phyloP scores from a whole-genome alignment of 2,329 filamentous ascomycete genomes.

The Akanthomyces uredinophilus region DNA sequence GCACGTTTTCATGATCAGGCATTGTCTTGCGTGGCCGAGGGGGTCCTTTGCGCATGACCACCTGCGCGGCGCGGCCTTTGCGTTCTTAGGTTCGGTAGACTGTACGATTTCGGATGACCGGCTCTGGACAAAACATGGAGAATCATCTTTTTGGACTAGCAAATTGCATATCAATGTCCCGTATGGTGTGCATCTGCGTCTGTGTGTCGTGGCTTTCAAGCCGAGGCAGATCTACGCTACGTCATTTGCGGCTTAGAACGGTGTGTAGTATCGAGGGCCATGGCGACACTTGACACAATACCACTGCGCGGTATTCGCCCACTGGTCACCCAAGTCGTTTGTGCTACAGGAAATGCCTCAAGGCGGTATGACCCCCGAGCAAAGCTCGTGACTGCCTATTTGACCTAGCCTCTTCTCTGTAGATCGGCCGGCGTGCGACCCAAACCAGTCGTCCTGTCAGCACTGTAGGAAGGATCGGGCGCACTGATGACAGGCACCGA shows the following conservation, averaged over 20 bases:
- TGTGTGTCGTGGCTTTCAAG: neutral
- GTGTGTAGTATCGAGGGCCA: neutral
- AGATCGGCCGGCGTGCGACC: neutral
- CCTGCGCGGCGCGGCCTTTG: neutral
- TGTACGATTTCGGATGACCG: slow-evolving; percentile 2
- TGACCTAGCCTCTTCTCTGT: neutral
- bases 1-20: slow-evolving; percentile 5
- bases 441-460: neutral
- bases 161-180: neutral
- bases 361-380: neutral
- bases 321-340: neutral
- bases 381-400: neutral
- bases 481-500: neutral
- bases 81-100: neutral
- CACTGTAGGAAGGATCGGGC: neutral
- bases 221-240: neutral
- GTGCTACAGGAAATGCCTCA: slow-evolving; percentile 8
- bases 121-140: neutral
- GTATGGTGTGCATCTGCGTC: neutral
- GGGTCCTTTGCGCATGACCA: neutral
- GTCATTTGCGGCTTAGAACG: neutral
- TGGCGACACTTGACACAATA: neutral
- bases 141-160: neutral
- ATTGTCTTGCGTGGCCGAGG: neutral
- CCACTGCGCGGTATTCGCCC: neutral